Evolutionary conservation across 768 basidiomycete genomes (phyloP).

Genomic region (Lentinus tigrinus): DNA sequence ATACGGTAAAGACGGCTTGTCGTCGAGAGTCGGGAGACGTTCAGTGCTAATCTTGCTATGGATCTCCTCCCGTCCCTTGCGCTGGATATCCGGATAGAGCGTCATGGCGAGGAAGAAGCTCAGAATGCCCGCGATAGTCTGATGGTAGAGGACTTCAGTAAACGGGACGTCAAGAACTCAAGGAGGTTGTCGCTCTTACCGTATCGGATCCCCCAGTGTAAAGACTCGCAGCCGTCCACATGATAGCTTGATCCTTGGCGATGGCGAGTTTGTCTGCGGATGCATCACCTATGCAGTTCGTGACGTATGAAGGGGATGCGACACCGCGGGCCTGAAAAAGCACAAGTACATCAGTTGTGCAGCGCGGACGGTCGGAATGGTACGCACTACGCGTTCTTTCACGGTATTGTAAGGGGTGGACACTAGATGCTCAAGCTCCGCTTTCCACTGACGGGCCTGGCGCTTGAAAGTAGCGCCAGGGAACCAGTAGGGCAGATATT

Average conservation of each 20-base stretch:
- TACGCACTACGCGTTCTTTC: neutral
- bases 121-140: neutral
- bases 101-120: constrained; percentile 14
- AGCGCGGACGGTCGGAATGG: neutral
- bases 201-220: too few species aligned
- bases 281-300: too few species aligned
- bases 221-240: too few species aligned
- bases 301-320: neutral
- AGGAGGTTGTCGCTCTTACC: constrained; percentile 8
- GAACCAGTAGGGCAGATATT: constrained; percentile 24
- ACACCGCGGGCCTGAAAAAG: neutral
- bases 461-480: constrained; percentile 23
- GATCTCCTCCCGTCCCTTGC: constrained; percentile 17
- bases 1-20: constrained; percentile 22
- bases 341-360: neutral
- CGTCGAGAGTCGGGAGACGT: constrained; percentile 20
- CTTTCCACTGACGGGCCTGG: neutral
- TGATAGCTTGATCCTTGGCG: too few species aligned
- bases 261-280: too few species aligned
- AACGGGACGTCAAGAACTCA: constrained; percentile 14
- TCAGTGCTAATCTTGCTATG: constrained; percentile 18
- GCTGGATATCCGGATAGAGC: constrained; percentile 11
- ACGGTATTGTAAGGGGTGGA: neutral
- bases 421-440: neutral
- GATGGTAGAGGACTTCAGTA: constrained; percentile 14